These are phyloP conservation scores for Acanthochlamys bracteata DNA, from an alignment of 106 monocot species.

Conservation along the genomic window DNA sequence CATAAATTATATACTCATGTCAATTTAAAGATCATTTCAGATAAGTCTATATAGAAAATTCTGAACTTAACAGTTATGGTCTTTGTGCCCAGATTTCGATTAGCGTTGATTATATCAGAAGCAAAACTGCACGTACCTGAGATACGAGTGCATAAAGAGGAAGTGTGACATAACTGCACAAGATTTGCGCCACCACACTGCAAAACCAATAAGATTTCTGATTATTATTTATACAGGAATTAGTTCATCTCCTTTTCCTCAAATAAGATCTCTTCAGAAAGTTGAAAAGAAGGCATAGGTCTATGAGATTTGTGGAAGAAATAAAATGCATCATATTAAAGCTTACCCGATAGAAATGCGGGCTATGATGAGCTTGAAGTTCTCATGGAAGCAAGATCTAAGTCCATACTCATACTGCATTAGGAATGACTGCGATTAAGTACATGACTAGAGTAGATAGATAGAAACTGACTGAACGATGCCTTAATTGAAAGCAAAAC, in stretches of 20 bases:
- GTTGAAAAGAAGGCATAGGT: background rate
- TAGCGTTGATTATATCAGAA: no score
- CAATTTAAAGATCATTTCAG: no score
- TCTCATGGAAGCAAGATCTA: conserved; percentile 73
- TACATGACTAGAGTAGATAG: no score
- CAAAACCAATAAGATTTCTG: conserved; percentile 2
- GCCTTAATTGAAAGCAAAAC: background rate
- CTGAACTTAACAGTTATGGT: no score
- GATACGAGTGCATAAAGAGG: conserved; percentile 81
- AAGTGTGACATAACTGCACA: conserved; percentile 84
- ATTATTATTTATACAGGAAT: no score
- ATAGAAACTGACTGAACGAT: background rate
- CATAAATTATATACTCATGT: background rate
- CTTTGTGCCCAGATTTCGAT: no score
- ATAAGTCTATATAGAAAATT: no score
- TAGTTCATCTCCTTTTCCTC: no score
- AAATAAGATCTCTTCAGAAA: background rate
- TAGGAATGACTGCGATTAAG: background rate
- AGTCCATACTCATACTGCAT: conserved; percentile 76
- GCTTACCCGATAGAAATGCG: conserved; percentile 67
- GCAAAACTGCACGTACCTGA: conserved; percentile 37
- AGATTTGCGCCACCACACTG: conserved; percentile 44
- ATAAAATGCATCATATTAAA: background rate
- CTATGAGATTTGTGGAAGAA: background rate
- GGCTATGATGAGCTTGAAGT: conserved; percentile 21